Evolutionary conservation across 2,329 filamentous ascomycete genomes (phyloP), one percentile per base, ranked within the genome.

Genomic region (Botrytis fragariae): DNA sequence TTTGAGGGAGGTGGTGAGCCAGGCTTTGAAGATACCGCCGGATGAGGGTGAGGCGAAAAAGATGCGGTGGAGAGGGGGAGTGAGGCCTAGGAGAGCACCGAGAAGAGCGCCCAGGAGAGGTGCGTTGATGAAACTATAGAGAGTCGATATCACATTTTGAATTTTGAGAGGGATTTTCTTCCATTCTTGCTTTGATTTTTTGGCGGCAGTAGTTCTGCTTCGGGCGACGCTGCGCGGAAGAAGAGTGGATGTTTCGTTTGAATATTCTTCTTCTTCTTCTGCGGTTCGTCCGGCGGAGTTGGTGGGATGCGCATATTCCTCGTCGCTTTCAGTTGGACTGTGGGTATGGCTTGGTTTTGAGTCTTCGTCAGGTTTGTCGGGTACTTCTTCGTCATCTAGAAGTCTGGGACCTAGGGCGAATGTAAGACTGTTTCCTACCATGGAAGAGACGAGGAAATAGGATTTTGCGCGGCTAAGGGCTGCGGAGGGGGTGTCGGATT

Each of bases 11-110:
- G 85, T 84, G 0, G 90, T 92, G 59, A 92, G 81, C 90, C 90
- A 92, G 0, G 90, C 90, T 35, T 87, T 89, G 77, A 92, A 86
- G 72, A 90, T 87, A 1, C 91, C 90, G 16, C 90, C 90, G 9
- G 90, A 82, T 16, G 86, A 79, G 14, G 84, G 84, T 9, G 84
- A 81, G 67, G 82, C 84, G 82, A 92, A 92, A 80, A 93, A 92
- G 2, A 87, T 85, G 8, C 81, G 81, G 77, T 92, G 90, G 1
- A 92, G 82, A 0, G 85, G 78, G 0, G 90, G 89, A 0, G 86
- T 84, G 2, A 92, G 82, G 1, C 90, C 90, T 44, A 92, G 84
- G 29, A 90, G 76, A 2, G 85, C 85, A 3, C 90, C 90, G 3
- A 88, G 78, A 4, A 88, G 77, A 0, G 89, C 88, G 5, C 90